phyloP scores from a whole-genome alignment of 371 early-diverging fungal genomes.

The Racocetra persica region DNA sequence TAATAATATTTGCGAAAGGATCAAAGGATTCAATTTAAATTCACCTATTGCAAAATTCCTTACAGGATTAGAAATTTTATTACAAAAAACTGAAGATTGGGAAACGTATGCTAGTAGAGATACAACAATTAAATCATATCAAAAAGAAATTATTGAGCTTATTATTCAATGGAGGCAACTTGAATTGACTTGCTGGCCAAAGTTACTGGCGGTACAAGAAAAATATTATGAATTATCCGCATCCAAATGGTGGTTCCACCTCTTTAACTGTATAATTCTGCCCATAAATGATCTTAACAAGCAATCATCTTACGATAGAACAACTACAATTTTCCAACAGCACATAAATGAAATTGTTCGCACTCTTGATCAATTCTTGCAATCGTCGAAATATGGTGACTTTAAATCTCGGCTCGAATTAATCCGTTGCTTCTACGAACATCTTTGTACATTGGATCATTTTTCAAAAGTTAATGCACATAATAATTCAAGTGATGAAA shows the following conservation, averaged over 20 bases:
- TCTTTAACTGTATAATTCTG: constrained; percentile 64
- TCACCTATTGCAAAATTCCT: constrained; percentile 92
- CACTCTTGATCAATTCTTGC: constrained; percentile 82
- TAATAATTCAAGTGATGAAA: constrained; percentile 13
- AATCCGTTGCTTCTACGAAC: constrained; percentile 75
- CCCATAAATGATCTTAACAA: not conserved
- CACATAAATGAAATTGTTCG: constrained; percentile 59
- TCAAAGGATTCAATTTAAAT: constrained; percentile 78
- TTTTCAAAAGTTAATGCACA: constrained; percentile 21
- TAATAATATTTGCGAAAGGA: constrained; percentile 67
- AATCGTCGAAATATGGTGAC: constrained; percentile 84
- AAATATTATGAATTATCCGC: constrained; percentile 68
- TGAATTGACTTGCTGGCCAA: constrained; percentile 92
- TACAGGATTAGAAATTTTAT: constrained; percentile 86
- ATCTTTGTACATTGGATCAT: constrained; percentile 58
- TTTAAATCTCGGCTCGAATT: constrained; percentile 81
- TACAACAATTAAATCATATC: constrained; percentile 76
- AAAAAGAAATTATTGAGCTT: constrained; percentile 74
- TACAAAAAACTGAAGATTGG: constrained; percentile 95
- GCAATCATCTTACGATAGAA: constrained; percentile 45
- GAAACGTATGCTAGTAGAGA: constrained; percentile 88
- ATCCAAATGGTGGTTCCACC: constrained; percentile 88
- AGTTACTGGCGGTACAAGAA: constrained; percentile 84
- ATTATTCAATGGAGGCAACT: constrained; percentile 93
- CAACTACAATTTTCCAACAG: constrained; percentile 44